Conservation (phyloP, 495 filamentous ascomycete species). For the Ramalina intermedia region DNA sequence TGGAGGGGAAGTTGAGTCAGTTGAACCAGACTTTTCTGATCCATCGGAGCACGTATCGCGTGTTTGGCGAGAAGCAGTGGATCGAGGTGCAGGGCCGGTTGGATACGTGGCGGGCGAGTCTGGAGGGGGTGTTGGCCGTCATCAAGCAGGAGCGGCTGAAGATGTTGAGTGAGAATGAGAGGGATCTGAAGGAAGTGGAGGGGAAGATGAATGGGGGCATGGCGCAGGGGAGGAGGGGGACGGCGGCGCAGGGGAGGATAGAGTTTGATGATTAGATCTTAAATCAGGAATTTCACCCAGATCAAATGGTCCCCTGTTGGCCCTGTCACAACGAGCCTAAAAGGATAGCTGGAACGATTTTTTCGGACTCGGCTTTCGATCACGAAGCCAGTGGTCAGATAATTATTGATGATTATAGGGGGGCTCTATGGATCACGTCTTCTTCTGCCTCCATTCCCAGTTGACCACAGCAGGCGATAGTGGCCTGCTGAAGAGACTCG, state of each 20-base stretch:
- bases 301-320: not conserved
- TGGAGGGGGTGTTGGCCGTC: constrained; percentile 59
- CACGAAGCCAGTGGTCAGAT: too few species aligned
- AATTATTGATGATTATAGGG: not conserved
- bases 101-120: constrained; percentile 73
- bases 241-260: constrained; percentile 9
- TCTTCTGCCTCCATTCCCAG: constrained; percentile 44
- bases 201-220: constrained; percentile 12
- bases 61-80: constrained; percentile 98
- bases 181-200: constrained; percentile 15
- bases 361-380: too few species aligned
- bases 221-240: not conserved
- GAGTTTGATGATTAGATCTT: constrained; percentile 15
- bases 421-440: not conserved
- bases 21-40: constrained; percentile 83
- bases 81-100: constrained; percentile 75
- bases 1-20: constrained; percentile 90
- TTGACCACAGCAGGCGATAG: constrained; percentile 47
- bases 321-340: not conserved
- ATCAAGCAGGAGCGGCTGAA: constrained; percentile 66
- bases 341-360: not conserved
- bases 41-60: constrained; percentile 84
- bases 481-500: constrained; percentile 39
- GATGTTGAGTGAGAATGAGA: constrained; percentile 28
- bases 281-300: not conserved